Evolutionary conservation across 164 flowering plant genomes (phyloP), one percentile per base, ranked within the genome.

Genomic region (Houttuynia cordata): DNA sequence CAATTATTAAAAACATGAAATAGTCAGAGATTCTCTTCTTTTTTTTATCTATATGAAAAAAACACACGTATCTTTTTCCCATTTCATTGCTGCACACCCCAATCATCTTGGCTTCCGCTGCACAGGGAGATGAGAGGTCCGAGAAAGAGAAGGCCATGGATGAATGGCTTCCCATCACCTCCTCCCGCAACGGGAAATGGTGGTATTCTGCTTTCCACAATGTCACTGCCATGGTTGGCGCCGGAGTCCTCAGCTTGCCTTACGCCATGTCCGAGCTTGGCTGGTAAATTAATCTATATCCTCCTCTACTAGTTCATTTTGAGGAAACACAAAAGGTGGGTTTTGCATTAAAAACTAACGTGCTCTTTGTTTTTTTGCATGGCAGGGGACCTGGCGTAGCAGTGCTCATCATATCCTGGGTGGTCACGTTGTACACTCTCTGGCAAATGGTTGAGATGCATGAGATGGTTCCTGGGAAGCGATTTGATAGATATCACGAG

Each of bases 181-280:
- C 82, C 37, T 73, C 79, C 0, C 34, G 83, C 45, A 69, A 76
- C 42, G 87, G 74, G 7, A 80, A 80, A 52, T 84, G 86, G 85
- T 81, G 84, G 83, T 76, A 79, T 58, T 80, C 90, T 0, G 80
- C 87, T 21, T 80, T 84, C 58, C 87, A 84, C 80, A 82, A 80
- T 70, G 81, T 84, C 65, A 84, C 85, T 0, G 86, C 89, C 63
- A 79, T 84, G 79, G 89, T 84, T 57, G 89, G 86, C 4, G 89
- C 86, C 18, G 89, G 86, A 0, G 86, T 84, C 13, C 76, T 84
- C 24, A 75, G 87, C 21, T 76, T 82, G 61, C 87, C 87, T 20
- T 81, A 64, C 51, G 87, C 86, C 66, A 74, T 84, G 80, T 47
- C 90, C 12, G 66, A 80, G 34, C 82, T 84, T 47, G 90, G 86